phyloP scores from a whole-genome alignment of 768 basidiomycete species.

The Agrocybe praecox region DNA sequence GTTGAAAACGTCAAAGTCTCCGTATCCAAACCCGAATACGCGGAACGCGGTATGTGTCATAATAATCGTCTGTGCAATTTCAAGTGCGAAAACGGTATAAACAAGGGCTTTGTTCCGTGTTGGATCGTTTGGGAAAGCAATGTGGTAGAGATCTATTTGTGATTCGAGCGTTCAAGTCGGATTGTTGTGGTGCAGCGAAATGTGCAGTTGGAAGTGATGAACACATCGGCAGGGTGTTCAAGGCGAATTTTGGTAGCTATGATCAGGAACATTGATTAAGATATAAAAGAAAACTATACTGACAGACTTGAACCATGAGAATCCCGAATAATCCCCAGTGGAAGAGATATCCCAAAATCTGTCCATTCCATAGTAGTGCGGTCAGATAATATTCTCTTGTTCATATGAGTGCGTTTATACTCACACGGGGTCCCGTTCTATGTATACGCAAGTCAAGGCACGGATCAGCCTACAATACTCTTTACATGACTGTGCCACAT shows the following conservation, averaged over 20 bases:
- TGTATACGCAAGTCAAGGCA: too few relatives aligned
- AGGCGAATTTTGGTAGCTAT: too few relatives aligned
- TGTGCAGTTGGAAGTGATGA: not conserved
- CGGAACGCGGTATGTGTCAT: constrained; percentile 22
- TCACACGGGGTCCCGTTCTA: not conserved
- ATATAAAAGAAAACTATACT: not conserved
- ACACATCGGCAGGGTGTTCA: too few relatives aligned
- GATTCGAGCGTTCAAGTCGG: too few relatives aligned
- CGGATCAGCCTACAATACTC: not conserved
- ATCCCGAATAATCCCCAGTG: constrained; percentile 21
- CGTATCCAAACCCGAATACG: constrained; percentile 25
- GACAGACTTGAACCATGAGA: constrained; percentile 27
- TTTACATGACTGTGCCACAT: not conserved
- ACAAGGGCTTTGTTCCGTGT: constrained; percentile 21
- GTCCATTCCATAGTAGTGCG: not conserved
- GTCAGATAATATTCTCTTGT: not conserved
- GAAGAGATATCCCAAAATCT: constrained; percentile 21
- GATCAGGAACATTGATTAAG: not conserved
- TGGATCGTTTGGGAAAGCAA: constrained; percentile 27
- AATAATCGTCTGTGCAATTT: constrained; percentile 19
- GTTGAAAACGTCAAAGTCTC: constrained; percentile 20
- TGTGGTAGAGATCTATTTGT: constrained; percentile 25
- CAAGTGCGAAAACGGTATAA: constrained; percentile 12
- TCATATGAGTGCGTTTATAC: not conserved
- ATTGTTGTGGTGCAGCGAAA: too few relatives aligned